phyloP scores from a whole-genome alignment of 108 stramenopile genomes.

The Bacterosira constricta region DNA sequence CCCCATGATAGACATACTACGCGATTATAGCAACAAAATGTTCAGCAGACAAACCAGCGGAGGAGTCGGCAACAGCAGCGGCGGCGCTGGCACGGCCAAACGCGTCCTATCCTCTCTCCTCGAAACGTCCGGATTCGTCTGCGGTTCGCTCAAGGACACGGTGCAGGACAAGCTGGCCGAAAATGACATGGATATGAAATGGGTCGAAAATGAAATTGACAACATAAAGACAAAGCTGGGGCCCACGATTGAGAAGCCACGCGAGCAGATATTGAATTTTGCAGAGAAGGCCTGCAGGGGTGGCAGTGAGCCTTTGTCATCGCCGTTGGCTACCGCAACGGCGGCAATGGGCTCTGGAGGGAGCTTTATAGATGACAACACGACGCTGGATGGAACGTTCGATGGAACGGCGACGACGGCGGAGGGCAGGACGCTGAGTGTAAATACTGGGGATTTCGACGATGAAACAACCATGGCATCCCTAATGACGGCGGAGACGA shows the following conservation, averaged over 20 bases:
- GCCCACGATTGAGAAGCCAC: slow-evolving; percentile 7
- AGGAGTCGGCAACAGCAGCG: background rate
- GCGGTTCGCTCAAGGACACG: slow-evolving; percentile 45
- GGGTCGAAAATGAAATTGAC: slow-evolving; percentile 21
- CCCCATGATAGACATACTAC: too few species aligned
- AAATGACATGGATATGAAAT: slow-evolving; percentile 33
- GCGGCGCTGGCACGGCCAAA: slow-evolving; percentile 22
- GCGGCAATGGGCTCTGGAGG: slow-evolving; percentile 1
- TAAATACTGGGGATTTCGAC: background rate
- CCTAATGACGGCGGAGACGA: slow-evolving; percentile 7
- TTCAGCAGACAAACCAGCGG: background rate
- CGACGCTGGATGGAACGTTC: slow-evolving; percentile 3
- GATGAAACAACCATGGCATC: slow-evolving; percentile 8
- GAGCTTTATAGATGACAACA: background rate
- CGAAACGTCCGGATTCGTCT: slow-evolving; percentile 38
- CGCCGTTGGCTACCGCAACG: background rate
- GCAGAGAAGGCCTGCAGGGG: slow-evolving; percentile 12
- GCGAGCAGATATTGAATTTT: slow-evolving; percentile 12
- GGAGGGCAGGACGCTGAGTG: background rate
- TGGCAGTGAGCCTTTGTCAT: background rate
- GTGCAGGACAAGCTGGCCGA: slow-evolving; percentile 21
- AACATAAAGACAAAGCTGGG: slow-evolving; percentile 30
- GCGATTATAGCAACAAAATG: background rate
- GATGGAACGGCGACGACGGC: background rate
- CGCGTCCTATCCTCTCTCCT: slow-evolving; percentile 31